A percentile compares a stretch with the other conserved stretches of the same genome.
phyloP scores from a whole-genome alignment of 176 grass and related monocot genomes.

The Alloteropsis semialata region DNA sequence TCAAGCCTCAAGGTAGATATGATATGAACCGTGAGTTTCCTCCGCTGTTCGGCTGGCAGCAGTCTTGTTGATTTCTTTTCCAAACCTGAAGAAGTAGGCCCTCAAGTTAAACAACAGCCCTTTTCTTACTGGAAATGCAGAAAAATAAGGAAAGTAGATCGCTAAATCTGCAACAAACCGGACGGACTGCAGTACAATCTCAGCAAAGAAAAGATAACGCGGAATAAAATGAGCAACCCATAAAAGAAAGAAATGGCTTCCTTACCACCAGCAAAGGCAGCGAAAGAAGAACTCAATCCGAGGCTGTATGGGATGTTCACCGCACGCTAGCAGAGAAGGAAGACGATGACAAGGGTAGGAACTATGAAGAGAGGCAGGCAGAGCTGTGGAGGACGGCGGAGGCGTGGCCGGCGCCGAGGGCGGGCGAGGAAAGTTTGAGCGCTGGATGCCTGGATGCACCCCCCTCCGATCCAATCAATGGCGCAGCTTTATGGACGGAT shows the following conservation, averaged over 20 bases:
- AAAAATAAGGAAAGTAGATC: not conserved
- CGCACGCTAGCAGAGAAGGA: not conserved
- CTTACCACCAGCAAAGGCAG: not conserved
- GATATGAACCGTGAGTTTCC: not conserved
- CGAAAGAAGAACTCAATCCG: not conserved
- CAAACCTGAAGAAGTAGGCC: conserved; percentile 23
- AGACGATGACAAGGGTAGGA: not conserved
- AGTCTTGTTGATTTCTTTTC: not conserved
- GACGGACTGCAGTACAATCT: not conserved
- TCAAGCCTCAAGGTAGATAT: conserved; percentile 8
- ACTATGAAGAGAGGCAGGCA: too few species aligned
- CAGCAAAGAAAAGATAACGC: not conserved
- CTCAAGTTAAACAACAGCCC: not conserved
- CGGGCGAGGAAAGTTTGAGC: not conserved
- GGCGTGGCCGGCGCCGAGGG: not conserved
- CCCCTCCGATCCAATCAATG: not conserved
- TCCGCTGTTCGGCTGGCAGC: not conserved
- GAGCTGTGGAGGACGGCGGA: not conserved
- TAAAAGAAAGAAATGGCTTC: not conserved
- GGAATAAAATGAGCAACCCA: not conserved
- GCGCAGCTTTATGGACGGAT: not conserved
- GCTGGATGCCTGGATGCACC: not conserved
- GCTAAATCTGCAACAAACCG: not conserved
- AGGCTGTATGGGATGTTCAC: not conserved
- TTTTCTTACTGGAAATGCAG: not conserved